Evolutionary conservation across 176 grass and related monocot species (phyloP), one percentile per base, ranked within the genome.

Genomic region (Aegilops umbellulata): DNA sequence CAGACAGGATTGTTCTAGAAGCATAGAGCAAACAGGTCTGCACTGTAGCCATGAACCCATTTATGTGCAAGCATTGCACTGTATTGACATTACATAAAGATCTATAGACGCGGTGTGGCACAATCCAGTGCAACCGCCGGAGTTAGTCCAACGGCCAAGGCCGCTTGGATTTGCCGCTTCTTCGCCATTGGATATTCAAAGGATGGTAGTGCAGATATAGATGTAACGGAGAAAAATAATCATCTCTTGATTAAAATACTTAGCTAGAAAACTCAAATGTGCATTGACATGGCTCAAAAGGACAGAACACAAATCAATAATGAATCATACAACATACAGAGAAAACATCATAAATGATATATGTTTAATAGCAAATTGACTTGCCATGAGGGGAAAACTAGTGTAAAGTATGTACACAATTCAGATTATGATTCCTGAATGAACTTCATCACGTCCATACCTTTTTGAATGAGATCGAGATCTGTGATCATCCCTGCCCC

Each of bases 391-490:
- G 26, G 36, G 17, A 39, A 69, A 30, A 66, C 65, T 73, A 73
- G 14, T 82, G 22, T 44, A 12, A 23, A 17, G 14, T 75, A 46
- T 19, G 35, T n/a, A 77, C 30, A 87, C 11, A 25, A 78, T 46
- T 36, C 42, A 82, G 88, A 66, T 15, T 34, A 44, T 6, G 4
- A 30, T 10, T 35, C 13, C 27, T 60, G 26, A 39, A 15, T 41
- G 30, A 76, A n/a, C 29, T 86, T 91, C 23, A 53, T 89, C 30
- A 62, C 5, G 20, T 30, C 10, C 35, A 34, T 90, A 95, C 97
- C 97, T 98, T 83, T 91, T 98, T 17, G 95, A 94, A 26, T 58
- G 89, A 81, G 94, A 98, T 81, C 88, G 79, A 84, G 96, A 98
- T 78, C 84, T 95, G 23, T 11, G 88, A 82, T 92, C 97, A 84